phyloP scores from a whole-genome alignment of 2,329 filamentous ascomycete species.

The Allantophomopsis lycopodina region DNA sequence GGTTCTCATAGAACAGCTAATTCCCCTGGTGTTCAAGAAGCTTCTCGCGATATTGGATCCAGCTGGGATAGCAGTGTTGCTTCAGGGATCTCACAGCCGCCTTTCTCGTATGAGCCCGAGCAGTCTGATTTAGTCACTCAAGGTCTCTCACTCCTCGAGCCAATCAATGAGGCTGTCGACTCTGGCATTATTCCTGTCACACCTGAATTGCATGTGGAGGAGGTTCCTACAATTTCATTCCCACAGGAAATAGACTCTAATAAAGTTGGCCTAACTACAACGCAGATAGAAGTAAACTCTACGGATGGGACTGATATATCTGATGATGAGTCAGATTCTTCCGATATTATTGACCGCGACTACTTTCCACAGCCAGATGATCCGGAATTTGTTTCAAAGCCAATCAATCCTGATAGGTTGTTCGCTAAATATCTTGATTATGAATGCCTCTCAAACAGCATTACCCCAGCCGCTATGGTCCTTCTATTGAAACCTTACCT shows the following conservation, averaged over 20 bases:
- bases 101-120: no score
- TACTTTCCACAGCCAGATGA: conserved; percentile 46
- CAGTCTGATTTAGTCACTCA: no score
- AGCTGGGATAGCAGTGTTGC: conserved; percentile 16
- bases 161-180: no score
- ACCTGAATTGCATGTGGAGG: no score
- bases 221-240: no score
- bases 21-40: no score
- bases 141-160: no score
- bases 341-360: conserved; percentile 37
- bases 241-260: no score
- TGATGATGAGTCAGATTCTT: conserved; percentile 11
- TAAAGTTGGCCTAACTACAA: no score
- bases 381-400: conserved; percentile 36
- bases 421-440: conserved; percentile 39
- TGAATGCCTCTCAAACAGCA: conserved; percentile 38
- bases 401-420: conserved; percentile 41
- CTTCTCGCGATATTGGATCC: conserved; percentile 5
- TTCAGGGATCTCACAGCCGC: neutral
- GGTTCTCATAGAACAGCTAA: no score
- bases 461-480: conserved; percentile 47
- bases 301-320: neutral
- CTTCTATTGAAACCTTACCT: conserved; percentile 44
- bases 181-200: no score
- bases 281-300: no score